Conservation (phyloP, 73 alveolate genomes). For the Breviolum minutum region DNA sequence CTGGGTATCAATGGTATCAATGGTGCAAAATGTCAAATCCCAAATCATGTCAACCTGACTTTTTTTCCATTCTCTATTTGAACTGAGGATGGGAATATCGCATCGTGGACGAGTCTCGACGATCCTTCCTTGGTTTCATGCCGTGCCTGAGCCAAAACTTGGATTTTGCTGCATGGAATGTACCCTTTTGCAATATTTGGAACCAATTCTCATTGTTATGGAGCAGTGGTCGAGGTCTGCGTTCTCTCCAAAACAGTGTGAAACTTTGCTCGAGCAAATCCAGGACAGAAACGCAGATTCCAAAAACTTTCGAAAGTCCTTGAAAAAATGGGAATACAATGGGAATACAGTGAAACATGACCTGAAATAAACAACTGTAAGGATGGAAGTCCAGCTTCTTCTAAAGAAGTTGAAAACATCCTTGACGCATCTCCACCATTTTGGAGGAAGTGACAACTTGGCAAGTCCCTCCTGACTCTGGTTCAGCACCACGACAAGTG, state of each 20-base stretch:
- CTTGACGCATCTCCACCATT: not conserved
- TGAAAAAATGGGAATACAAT: not conserved
- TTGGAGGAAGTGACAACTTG: constrained; percentile 12
- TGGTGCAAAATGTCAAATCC: not conserved
- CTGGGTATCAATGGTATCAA: not conserved
- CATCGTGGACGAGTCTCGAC: constrained; percentile 57
- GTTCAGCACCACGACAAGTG: constrained; percentile 48
- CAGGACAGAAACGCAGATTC: not conserved
- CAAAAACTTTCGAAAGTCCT: not conserved
- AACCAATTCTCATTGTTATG: no score
- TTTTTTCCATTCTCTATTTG: not conserved
- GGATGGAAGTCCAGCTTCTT: no score
- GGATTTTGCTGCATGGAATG: no score
- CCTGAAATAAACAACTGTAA: no score
- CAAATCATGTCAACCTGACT: not conserved
- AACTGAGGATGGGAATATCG: constrained; percentile 30
- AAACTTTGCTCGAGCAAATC: not conserved
- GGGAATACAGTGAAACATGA: not conserved
- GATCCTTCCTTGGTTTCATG: constrained; percentile 40
- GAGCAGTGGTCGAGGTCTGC: not conserved
- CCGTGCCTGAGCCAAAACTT: constrained; percentile 17
- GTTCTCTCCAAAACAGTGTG: constrained; percentile 28
- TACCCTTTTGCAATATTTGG: no score
- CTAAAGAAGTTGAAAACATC: no score
- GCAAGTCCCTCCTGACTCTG: constrained; percentile 19